Conservation (phyloP, 148 eudicot genomes). For the Agrostemma githago region DNA sequence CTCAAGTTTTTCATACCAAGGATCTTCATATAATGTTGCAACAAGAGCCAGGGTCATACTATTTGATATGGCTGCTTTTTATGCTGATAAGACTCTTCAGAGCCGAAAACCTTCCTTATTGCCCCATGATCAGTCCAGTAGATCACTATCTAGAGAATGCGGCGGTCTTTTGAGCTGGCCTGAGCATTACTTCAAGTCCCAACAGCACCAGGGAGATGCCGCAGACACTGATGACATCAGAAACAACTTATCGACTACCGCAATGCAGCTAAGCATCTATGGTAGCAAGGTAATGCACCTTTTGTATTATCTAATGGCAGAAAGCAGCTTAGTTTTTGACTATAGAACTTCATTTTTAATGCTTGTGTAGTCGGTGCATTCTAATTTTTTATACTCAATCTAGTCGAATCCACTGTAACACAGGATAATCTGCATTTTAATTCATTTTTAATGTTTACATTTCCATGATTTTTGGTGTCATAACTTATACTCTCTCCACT, state of each 20-base stretch:
- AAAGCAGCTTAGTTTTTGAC: not conserved
- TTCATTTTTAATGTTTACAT: too few species aligned
- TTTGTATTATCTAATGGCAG: not conserved
- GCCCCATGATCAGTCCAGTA: constrained; percentile 47
- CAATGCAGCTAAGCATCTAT: constrained; percentile 74
- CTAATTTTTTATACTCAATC: not conserved
- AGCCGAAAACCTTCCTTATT: constrained; percentile 57
- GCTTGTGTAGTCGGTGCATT: not conserved
- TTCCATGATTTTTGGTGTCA: not conserved
- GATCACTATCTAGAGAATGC: constrained; percentile 43
- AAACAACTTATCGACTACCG: constrained; percentile 56
- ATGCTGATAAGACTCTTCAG: constrained; percentile 41
- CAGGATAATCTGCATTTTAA: not conserved
- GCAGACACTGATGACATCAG: constrained; percentile 22
- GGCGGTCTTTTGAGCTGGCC: constrained; percentile 88
- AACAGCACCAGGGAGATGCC: constrained; percentile 22
- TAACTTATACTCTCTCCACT: not conserved
- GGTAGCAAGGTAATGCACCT: constrained; percentile 64
- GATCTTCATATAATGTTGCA: constrained; percentile 53
- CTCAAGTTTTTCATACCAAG: constrained; percentile 48
- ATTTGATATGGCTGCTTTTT: constrained; percentile 56
- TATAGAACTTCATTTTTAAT: not conserved
- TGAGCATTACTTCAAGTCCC: constrained; percentile 37
- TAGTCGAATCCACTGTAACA: not conserved
- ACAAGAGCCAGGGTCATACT: constrained; percentile 69